Conservation (phyloP, 1,284 basidiomycete genomes). For the Blastosporella zonata region DNA sequence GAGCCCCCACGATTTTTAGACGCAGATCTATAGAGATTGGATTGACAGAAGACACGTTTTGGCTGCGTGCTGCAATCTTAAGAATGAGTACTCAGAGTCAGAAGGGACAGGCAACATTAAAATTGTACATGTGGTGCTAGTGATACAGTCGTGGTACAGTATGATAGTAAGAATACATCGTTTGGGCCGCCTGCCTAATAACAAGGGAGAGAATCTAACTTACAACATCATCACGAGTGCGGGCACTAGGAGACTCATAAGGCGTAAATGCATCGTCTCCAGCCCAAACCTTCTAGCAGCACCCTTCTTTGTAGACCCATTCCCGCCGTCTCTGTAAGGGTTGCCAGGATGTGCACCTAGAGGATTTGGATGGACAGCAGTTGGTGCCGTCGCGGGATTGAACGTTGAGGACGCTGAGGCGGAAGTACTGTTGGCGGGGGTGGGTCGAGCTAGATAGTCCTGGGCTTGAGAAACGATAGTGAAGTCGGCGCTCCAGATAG, state of each 20-base stretch:
- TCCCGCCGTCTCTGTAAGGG: constrained; percentile 1
- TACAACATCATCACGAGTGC: constrained; percentile 19
- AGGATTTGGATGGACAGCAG: constrained; percentile 17
- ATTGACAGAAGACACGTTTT: too few species aligned
- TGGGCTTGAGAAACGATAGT: constrained; percentile 16
- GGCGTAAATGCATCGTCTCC: constrained; percentile 5
- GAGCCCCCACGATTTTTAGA: too few species aligned
- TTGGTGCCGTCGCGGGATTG: constrained; percentile 1
- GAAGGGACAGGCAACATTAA: not conserved
- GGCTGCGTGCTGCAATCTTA: too few species aligned
- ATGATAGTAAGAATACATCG: not conserved
- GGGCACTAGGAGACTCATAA: constrained; percentile 17
- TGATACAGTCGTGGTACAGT: not conserved
- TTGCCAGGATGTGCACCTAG: constrained; percentile 13
- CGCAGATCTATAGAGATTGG: too few species aligned
- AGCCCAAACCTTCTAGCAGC: constrained; percentile 3
- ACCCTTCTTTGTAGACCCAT: constrained; percentile 10
- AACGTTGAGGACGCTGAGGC: not conserved
- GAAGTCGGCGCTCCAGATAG: constrained; percentile 25
- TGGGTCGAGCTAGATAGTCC: constrained; percentile 9
- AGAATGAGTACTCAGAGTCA: too few species aligned
- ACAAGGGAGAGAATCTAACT: not conserved
- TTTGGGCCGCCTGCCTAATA: not conserved
- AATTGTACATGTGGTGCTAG: not conserved
- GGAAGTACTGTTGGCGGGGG: constrained; percentile 4